phyloP scores from a whole-genome alignment of 2,329 filamentous ascomycete species.

The Fusarium subglutinans region DNA sequence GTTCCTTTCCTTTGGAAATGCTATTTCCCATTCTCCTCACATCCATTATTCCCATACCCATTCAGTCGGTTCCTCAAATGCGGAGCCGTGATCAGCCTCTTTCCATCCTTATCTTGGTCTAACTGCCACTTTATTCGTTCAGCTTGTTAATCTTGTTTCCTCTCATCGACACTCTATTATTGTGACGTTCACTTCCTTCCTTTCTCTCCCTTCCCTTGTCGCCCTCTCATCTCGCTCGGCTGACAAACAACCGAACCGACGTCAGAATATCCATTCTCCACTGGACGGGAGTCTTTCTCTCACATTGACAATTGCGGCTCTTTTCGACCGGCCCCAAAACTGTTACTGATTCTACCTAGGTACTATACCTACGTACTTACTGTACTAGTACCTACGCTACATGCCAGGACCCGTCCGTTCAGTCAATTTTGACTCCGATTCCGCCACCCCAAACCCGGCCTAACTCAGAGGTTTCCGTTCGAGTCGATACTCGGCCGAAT shows the following conservation, averaged over 20 bases:
- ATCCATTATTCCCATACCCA: constrained; percentile 11
- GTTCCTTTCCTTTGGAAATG: background rate
- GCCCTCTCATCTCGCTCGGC: constrained; percentile 9
- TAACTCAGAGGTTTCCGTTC: background rate
- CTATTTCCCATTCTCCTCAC: constrained; percentile 5
- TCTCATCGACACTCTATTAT: background rate
- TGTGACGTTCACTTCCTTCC: background rate
- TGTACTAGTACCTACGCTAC: background rate
- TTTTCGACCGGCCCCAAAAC: constrained; percentile 17
- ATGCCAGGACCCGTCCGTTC: constrained; percentile 12
- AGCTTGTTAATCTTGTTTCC: background rate
- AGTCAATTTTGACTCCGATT: constrained; percentile 7
- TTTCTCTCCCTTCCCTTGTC: background rate
- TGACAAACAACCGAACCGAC: constrained; percentile 11
- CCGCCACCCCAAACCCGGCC: constrained; percentile 20
- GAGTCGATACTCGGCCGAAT: constrained; percentile 3
- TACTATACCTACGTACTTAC: background rate
- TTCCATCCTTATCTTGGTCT: constrained; percentile 8
- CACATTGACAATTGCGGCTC: constrained; percentile 26
- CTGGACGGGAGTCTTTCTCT: constrained; percentile 4
- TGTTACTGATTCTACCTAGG: background rate
- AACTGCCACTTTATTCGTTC: constrained; percentile 14
- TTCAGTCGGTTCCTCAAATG: constrained; percentile 11
- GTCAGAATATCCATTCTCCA: background rate
- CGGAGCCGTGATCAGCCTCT: constrained; percentile 12